These are phyloP conservation scores for Vanderwaltozyma yarrowii DNA, from an alignment of 805 yeast genomes.

Conservation along the genomic window DNA sequence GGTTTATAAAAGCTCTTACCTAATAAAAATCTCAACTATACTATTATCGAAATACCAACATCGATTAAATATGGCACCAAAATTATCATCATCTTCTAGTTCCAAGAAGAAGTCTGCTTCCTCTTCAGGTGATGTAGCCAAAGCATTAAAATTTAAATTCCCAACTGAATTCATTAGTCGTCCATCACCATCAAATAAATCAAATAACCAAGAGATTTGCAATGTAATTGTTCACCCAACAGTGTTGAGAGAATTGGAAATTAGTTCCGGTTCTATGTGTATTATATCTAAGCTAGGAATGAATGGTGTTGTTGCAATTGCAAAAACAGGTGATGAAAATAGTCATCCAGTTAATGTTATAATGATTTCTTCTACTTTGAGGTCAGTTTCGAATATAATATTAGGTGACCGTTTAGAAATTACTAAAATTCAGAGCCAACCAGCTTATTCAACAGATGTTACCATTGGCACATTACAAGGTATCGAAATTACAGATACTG, in stretches of 20 bases:
- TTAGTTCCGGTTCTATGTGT: slow-evolving; percentile 37
- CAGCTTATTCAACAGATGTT: slow-evolving; percentile 34
- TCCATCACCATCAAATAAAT: slow-evolving; percentile 23
- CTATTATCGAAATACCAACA: no score
- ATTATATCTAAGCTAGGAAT: slow-evolving; percentile 37
- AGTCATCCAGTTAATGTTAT: slow-evolving; percentile 31
- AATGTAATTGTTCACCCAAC: slow-evolving; percentile 35
- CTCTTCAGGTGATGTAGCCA: slow-evolving; percentile 9
- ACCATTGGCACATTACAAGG: slow-evolving; percentile 25
- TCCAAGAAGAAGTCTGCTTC: slow-evolving; percentile 20
- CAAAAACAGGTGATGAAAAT: slow-evolving; percentile 30
- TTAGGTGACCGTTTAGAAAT: slow-evolving; percentile 46
- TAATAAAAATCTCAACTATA: no score
- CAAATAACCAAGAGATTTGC: slow-evolving; percentile 25
- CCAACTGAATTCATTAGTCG: slow-evolving; percentile 33
- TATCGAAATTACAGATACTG: slow-evolving; percentile 9
- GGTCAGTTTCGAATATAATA: slow-evolving; percentile 34
- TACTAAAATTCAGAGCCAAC: slow-evolving; percentile 37
- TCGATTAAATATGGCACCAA: slow-evolving; percentile 10
- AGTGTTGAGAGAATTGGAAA: slow-evolving; percentile 38
- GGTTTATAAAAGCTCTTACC: no score
- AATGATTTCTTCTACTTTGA: slow-evolving; percentile 38
- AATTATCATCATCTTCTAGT: slow-evolving; percentile 13
- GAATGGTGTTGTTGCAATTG: slow-evolving; percentile 37
- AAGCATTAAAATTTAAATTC: slow-evolving; percentile 26